Percentiles rank a stretch among this genome's conserved stretches.
Evolutionary conservation across 129 eudicot genomes (phyloP).

Genomic region (Flaveria trinervia): DNA sequence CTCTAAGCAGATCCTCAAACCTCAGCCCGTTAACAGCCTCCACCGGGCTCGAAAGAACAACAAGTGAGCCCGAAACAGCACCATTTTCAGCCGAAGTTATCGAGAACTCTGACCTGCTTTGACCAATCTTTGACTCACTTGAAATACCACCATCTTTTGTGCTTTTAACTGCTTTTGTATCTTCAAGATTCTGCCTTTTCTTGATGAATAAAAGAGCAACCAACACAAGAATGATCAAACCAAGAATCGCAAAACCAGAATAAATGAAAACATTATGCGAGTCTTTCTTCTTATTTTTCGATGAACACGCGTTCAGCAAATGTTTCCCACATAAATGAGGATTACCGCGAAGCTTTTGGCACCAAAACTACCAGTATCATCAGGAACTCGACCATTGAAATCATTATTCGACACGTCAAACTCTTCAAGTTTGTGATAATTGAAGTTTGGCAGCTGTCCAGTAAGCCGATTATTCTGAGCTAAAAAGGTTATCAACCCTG

Average conservation of each 20-base stretch:
- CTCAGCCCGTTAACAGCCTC: constrained; percentile 52
- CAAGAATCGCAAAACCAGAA: constrained; percentile 47
- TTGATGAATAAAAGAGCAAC: constrained; percentile 40
- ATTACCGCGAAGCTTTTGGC: constrained; percentile 50
- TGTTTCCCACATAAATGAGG: constrained; percentile 53
- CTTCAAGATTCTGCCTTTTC: constrained; percentile 31
- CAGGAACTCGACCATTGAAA: constrained; percentile 53
- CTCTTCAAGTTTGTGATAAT: constrained; percentile 30
- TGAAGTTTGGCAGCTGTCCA: constrained; percentile 50
- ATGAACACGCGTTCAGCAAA: neutral
- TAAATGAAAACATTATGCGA: constrained; percentile 38
- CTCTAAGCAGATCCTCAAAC: constrained; percentile 67
- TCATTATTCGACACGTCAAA: constrained; percentile 68
- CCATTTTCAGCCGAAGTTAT: constrained; percentile 64
- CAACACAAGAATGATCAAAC: constrained; percentile 42
- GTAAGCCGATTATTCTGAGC: constrained; percentile 54
- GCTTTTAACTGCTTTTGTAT: constrained; percentile 27
- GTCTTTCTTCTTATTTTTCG: constrained; percentile 31
- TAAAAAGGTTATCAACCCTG: constrained; percentile 46
- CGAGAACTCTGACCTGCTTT: constrained; percentile 61
- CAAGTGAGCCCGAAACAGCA: constrained; percentile 44
- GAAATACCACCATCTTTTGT: constrained; percentile 38
- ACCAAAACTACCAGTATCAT: constrained; percentile 38
- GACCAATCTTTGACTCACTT: constrained; percentile 42
- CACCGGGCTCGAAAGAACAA: constrained; percentile 56